These are phyloP conservation scores for Psilocybe subaeruginosa DNA, from an alignment of 768 basidiomycete species.

Conservation along the genomic window DNA sequence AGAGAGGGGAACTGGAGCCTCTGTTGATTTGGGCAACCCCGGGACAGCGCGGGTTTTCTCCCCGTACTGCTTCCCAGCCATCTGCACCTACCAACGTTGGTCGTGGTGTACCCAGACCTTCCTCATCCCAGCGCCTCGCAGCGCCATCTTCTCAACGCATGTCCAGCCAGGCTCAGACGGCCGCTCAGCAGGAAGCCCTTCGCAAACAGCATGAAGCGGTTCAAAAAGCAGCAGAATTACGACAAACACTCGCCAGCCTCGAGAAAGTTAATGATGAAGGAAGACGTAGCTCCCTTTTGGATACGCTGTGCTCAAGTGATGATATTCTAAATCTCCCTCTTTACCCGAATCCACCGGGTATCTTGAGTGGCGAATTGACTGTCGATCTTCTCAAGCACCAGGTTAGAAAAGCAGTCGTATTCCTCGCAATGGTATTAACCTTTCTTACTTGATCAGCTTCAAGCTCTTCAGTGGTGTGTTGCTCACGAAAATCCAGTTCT, in stretches of 20 bases:
- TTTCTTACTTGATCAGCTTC: slow-evolving; percentile 48
- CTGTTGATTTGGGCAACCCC: slow-evolving; percentile 77
- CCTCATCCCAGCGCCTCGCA: not conserved
- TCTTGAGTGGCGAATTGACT: slow-evolving; percentile 62
- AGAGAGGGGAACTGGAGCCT: slow-evolving; percentile 63
- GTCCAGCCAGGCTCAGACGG: slow-evolving; percentile 25
- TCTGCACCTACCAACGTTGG: not conserved
- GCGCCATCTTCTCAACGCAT: slow-evolving; percentile 5
- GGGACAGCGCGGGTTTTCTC: slow-evolving; percentile 57
- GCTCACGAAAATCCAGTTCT: slow-evolving; percentile 77
- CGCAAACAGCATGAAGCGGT: slow-evolving; percentile 54
- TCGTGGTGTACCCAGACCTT: not conserved
- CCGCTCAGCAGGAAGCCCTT: slow-evolving; percentile 43
- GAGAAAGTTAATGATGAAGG: slow-evolving; percentile 82
- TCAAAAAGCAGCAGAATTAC: slow-evolving; percentile 68
- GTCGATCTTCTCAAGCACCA: slow-evolving; percentile 86
- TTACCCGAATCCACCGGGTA: slow-evolving; percentile 74
- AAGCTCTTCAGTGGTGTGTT: slow-evolving; percentile 88
- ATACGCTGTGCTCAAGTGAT: slow-evolving; percentile 65
- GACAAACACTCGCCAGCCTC: slow-evolving; percentile 61
- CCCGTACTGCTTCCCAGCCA: slow-evolving; percentile 12
- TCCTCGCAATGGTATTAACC: not conserved
- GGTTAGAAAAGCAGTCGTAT: slow-evolving; percentile 36
- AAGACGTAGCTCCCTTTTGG: slow-evolving; percentile 70
- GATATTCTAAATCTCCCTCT: slow-evolving; percentile 75